phyloP scores from a whole-genome alignment of 1,139 yeast species.

The Saccharomyces hybrid region DNA sequence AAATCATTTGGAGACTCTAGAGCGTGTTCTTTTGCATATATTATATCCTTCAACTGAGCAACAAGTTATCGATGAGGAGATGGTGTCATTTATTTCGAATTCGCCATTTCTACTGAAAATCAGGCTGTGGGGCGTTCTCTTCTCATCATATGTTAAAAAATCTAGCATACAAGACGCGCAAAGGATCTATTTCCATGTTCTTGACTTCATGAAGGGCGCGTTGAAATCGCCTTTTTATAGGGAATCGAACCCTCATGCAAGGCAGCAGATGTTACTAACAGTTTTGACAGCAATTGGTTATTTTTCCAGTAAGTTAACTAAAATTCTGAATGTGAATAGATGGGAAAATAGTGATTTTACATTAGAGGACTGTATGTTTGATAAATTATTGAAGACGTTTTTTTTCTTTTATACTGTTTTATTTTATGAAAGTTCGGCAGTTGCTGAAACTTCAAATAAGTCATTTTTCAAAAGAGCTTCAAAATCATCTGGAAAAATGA shows the following conservation, averaged over 20 bases:
- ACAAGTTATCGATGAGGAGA: conserved; percentile 38
- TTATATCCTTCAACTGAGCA: conserved; percentile 5
- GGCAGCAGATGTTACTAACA: conserved; percentile 33
- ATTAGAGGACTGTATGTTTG: conserved; percentile 17
- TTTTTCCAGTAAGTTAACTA: conserved; percentile 16
- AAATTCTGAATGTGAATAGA: conserved; percentile 7
- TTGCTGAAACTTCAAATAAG: conserved; percentile 15
- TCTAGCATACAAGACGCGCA: conserved; percentile 39
- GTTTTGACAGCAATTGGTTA: conserved; percentile 42
- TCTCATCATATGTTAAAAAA: conserved; percentile 48
- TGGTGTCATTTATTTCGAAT: conserved; percentile 49
- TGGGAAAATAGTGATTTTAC: conserved; percentile 8
- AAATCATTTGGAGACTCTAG: conserved; percentile 48
- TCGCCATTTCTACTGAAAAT: conserved; percentile 64
- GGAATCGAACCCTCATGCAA: conserved; percentile 15
- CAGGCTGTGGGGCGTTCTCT: conserved; percentile 68
- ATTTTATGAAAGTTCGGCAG: conserved; percentile 35
- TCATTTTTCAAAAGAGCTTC: conserved; percentile 30
- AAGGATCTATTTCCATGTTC: conserved; percentile 48
- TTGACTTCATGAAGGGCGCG: conserved; percentile 38
- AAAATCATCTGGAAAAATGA: conserved; percentile 38
- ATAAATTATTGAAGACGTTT: conserved; percentile 33
- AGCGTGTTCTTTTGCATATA: conserved; percentile 40
- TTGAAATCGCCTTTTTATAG: conserved; percentile 30
- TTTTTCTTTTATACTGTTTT: conserved; percentile 38